A percentile compares a stretch with the other conserved stretches of the same genome.
phyloP scores from a whole-genome alignment of 345 rosid species.

The Populus davidiana region DNA sequence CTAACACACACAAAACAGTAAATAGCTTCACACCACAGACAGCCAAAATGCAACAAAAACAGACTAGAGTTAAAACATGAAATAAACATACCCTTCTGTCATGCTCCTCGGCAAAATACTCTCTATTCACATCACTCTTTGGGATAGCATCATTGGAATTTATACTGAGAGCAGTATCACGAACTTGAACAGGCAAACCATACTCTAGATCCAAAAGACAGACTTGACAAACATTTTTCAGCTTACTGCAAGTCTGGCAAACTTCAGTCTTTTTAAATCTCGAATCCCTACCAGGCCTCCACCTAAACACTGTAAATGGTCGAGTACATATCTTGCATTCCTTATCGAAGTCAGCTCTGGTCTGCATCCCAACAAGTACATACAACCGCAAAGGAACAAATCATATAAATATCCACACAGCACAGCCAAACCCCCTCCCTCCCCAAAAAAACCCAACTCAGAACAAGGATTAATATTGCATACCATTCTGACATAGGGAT shows the following conservation, averaged over 20 bases:
- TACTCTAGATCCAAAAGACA: constrained; percentile 95
- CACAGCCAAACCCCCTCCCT: neutral
- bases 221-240: constrained; percentile 97
- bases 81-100: constrained; percentile 63
- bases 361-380: constrained; percentile 34
- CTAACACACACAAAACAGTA: neutral
- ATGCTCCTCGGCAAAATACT: constrained; percentile 94
- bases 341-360: constrained; percentile 78
- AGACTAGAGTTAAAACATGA: neutral
- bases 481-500: constrained; percentile 95
- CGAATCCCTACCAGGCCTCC: constrained; percentile 94
- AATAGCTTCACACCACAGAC: neutral
- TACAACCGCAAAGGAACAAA: neutral
- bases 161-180: constrained; percentile 79
- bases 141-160: constrained; percentile 84
- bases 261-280: constrained; percentile 85
- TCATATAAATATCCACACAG: neutral
- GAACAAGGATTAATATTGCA: neutral
- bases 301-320: constrained; percentile 89
- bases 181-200: constrained; percentile 92
- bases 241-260: constrained; percentile 92
- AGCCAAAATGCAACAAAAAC: neutral
- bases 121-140: constrained; percentile 84
- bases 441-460: neutral
- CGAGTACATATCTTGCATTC: constrained; percentile 97